Conservation (phyloP, 345 rosid genomes). For the Eucalyptus pumila region DNA sequence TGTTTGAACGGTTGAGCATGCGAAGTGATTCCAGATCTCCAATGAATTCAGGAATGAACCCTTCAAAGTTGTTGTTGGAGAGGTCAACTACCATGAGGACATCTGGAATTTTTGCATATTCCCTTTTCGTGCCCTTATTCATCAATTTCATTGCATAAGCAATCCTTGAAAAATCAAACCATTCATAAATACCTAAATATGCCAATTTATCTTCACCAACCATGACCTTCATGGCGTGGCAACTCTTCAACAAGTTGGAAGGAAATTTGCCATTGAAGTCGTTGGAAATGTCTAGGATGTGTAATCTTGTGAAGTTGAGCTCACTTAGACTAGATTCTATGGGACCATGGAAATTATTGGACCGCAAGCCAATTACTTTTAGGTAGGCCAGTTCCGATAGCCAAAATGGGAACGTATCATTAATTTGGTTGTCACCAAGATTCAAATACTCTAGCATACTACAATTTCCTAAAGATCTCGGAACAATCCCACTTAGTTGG, state of each 20-base stretch:
- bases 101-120: neutral
- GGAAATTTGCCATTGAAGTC: neutral
- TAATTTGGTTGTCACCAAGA: neutral
- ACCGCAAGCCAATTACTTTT: neutral
- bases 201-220: neutral
- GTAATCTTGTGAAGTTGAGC: neutral
- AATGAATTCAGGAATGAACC: neutral
- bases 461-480: neutral
- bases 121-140: neutral
- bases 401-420: neutral
- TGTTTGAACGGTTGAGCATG: neutral
- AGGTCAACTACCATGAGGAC: neutral
- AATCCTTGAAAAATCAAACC: too few relatives aligned
- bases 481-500: neutral
- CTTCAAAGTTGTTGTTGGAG: neutral
- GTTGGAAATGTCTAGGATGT: neutral
- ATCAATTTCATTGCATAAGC: neutral
- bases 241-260: neutral
- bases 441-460: neutral
- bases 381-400: neutral
- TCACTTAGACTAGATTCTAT: neutral
- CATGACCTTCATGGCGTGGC: neutral
- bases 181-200: accelerated
- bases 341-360: neutral
- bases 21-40: neutral